These are phyloP conservation scores for Iberis amara DNA, from an alignment of 441 rosid genomes.

Conservation along the genomic window DNA sequence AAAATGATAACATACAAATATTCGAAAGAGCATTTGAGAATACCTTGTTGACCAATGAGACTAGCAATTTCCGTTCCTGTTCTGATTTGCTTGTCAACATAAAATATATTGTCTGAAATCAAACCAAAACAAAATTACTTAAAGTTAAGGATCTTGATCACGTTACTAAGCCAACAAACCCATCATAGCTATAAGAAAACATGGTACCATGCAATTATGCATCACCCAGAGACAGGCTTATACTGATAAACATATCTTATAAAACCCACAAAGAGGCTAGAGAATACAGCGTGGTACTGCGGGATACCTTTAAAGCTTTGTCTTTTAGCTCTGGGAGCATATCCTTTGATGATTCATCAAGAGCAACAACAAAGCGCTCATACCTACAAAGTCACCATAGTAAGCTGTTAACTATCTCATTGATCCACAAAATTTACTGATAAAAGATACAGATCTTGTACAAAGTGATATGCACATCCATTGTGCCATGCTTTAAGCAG, in stretches of 20 bases:
- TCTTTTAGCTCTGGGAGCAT: constrained; percentile 77
- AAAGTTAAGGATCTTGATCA: constrained; percentile 6
- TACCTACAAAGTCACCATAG: constrained; percentile 43
- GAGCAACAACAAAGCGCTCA: constrained; percentile 72
- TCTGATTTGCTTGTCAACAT: constrained; percentile 84
- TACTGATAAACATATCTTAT: background rate
- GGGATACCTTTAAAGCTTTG: constrained; percentile 75
- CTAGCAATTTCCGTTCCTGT: constrained; percentile 83
- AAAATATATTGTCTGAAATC: constrained; percentile 61
- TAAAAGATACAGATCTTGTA: constrained; percentile 1
- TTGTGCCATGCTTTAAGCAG: too few species aligned
- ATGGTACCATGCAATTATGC: background rate
- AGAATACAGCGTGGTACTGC: background rate
- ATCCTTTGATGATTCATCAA: constrained; percentile 95
- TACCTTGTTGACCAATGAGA: constrained; percentile 86
- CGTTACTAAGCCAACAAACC: constrained; percentile 3
- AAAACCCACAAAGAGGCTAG: constrained; percentile 1
- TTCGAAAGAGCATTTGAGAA: constrained; percentile 18
- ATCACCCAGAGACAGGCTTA: constrained; percentile 3
- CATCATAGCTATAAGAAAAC: background rate
- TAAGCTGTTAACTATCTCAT: constrained; percentile 10
- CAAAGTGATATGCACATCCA: background rate
- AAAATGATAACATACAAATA: background rate
- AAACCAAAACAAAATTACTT: constrained; percentile 14
- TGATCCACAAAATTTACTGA: background rate